Evolutionary conservation across 306 rosid genomes (phyloP).

Genomic region (Albizia julibrissin): DNA sequence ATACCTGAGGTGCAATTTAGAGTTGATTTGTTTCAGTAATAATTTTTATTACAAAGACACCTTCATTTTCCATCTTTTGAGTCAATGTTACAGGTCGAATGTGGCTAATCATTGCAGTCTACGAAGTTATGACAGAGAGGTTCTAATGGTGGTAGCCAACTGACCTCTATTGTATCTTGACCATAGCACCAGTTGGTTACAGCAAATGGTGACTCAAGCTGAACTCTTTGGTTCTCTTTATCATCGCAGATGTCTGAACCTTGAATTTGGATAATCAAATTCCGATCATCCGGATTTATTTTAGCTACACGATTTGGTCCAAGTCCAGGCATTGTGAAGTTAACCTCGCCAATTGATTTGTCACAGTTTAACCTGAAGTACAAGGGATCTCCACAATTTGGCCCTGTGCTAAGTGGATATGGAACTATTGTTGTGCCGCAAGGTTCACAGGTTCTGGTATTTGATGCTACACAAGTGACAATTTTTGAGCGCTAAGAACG

Average conservation of each 20-base stretch:
- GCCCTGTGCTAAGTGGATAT: conserved; percentile 53
- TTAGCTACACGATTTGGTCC: neutral
- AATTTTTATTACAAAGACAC: neutral
- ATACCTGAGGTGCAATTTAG: neutral
- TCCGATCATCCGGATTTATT: neutral
- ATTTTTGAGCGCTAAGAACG: neutral
- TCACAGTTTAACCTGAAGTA: conserved; percentile 38
- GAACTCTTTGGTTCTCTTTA: neutral
- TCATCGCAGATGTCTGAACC: neutral
- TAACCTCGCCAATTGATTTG: neutral
- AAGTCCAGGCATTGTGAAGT: conserved; percentile 10
- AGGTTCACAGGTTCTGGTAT: conserved; percentile 29
- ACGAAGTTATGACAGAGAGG: neutral
- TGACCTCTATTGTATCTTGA: neutral
- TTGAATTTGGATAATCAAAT: neutral
- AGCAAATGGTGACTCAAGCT: conserved; percentile 8
- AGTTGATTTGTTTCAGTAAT: neutral
- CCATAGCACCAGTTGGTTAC: neutral
- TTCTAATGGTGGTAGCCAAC: neutral
- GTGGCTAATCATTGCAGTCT: neutral
- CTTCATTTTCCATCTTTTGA: neutral
- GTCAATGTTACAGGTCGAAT: neutral
- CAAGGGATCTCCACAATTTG: conserved; percentile 49
- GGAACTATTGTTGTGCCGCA: conserved; percentile 52
- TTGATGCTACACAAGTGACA: conserved; percentile 43